These are phyloP conservation scores for Carex sylvatica DNA, from an alignment of 202 grass and related monocot genomes.

Conservation along the genomic window DNA sequence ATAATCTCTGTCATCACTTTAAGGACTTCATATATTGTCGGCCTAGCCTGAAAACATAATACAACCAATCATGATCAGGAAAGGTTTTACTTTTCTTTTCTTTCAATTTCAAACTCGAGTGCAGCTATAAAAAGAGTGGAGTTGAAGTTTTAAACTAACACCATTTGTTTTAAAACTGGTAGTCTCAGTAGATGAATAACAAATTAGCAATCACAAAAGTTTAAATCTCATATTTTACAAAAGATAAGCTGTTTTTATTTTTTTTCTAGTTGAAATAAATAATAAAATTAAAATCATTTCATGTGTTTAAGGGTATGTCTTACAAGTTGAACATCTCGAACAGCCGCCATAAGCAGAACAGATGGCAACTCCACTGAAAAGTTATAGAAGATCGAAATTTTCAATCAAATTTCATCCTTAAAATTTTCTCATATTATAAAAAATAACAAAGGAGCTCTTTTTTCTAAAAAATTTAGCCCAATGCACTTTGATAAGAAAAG, in stretches of 20 bases:
- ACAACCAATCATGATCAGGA: not conserved
- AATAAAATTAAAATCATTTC: not conserved
- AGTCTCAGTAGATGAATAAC: not conserved
- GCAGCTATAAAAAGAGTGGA: not conserved
- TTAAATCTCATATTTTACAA: not conserved
- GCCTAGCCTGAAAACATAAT: constrained; percentile 51
- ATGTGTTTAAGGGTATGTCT: constrained; percentile 22
- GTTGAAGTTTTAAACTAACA: not conserved
- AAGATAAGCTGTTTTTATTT: not conserved
- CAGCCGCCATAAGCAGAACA: constrained; percentile 89
- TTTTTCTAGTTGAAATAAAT: not conserved
- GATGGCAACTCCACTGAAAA: constrained; percentile 86
- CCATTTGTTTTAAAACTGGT: not conserved
- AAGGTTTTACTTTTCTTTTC: not conserved
- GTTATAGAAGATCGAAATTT: not conserved
- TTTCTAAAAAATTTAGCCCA: not conserved
- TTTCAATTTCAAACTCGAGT: not conserved
- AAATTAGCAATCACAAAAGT: constrained; percentile 5
- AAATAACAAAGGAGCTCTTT: not conserved
- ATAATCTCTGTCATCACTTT: constrained; percentile 80
- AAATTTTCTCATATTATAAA: constrained; percentile 7
- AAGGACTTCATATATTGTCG: constrained; percentile 88
- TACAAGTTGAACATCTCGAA: constrained; percentile 93
- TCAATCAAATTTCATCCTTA: constrained; percentile 19
- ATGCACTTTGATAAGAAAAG: not conserved